A percentile compares a stretch with the other conserved stretches of the same genome.
Conservation (phyloP, 2,329 filamentous ascomycete species). For the Epichloe coenophiala region DNA sequence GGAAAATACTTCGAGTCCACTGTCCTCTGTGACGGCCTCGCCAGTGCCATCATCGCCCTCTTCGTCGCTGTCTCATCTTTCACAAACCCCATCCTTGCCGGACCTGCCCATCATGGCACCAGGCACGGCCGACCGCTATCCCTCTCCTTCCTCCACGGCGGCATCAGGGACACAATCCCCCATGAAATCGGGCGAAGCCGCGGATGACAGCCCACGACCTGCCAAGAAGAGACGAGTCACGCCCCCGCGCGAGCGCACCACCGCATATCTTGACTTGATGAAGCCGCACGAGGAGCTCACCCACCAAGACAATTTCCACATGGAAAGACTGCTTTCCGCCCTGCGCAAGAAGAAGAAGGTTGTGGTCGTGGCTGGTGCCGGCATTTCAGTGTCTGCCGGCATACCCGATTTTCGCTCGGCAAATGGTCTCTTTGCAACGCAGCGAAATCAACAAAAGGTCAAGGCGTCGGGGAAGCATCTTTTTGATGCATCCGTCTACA, state of each 20-base stretch:
- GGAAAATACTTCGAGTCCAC: slow-evolving; percentile 6
- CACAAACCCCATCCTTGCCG: slow-evolving; percentile 38
- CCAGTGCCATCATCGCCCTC: slow-evolving; percentile 28
- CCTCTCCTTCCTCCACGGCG: slow-evolving; percentile 34
- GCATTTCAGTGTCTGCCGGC: slow-evolving; percentile 91
- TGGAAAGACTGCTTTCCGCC: slow-evolving; percentile 59
- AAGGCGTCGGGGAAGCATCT: slow-evolving; percentile 85
- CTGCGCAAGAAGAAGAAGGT: slow-evolving; percentile 89
- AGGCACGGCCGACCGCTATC: slow-evolving; percentile 33
- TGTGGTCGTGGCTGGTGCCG: slow-evolving; percentile 88
- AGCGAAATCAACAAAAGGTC: slow-evolving; percentile 77
- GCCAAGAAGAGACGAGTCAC: slow-evolving; percentile 62
- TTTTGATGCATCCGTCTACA: slow-evolving; percentile 96
- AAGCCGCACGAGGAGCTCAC: slow-evolving; percentile 35
- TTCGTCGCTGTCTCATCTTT: slow-evolving; percentile 41
- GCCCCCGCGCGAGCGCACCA: slow-evolving; percentile 52
- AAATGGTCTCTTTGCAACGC: slow-evolving; percentile 73
- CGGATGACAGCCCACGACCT: slow-evolving; percentile 49
- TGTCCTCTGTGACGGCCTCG: slow-evolving; percentile 16
- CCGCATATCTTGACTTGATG: slow-evolving; percentile 64
- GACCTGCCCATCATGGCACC: slow-evolving; percentile 26
- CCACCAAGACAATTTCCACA: slow-evolving; percentile 34
- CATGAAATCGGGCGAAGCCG: slow-evolving; percentile 27
- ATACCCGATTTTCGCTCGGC: slow-evolving; percentile 95
- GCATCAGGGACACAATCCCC: slow-evolving; percentile 39